phyloP scores from a whole-genome alignment of 176 grass and related monocot species.

The Phyllostachys edulis region DNA sequence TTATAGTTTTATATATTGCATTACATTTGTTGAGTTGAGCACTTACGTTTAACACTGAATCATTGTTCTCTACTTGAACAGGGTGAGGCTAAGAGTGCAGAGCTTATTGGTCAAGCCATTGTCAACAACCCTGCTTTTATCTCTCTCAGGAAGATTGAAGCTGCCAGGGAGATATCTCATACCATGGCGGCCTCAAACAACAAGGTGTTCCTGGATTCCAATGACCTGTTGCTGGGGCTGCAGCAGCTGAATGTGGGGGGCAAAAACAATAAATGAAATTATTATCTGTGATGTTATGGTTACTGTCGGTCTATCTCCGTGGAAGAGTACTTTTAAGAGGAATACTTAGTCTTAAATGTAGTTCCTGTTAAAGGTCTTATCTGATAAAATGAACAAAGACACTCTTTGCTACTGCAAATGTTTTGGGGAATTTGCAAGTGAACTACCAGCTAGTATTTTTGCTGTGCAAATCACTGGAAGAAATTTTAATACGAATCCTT shows the following conservation, averaged over 20 bases:
- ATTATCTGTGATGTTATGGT: not conserved
- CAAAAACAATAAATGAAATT: constrained; percentile 48
- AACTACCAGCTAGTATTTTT: not conserved
- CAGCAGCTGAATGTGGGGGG: constrained; percentile 42
- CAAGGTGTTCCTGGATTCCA: constrained; percentile 76
- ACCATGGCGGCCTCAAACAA: constrained; percentile 75
- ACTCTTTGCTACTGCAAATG: not conserved
- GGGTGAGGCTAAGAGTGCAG: constrained; percentile 90
- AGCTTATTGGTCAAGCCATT: constrained; percentile 86
- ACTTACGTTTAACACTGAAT: not conserved
- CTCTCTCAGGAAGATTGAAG: constrained; percentile 77
- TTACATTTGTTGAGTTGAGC: not conserved
- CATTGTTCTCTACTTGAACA: constrained; percentile 34
- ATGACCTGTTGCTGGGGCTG: constrained; percentile 78
- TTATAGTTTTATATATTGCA: not conserved
- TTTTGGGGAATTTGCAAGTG: not conserved
- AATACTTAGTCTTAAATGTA: not conserved
- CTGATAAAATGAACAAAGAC: not conserved
- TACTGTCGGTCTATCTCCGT: not conserved
- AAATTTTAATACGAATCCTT: not conserved
- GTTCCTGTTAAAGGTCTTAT: constrained; percentile 6
- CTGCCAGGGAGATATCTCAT: constrained; percentile 78
- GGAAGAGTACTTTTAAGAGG: constrained; percentile 19
- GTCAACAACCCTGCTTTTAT: constrained; percentile 83
- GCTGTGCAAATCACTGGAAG: not conserved